Conservation (phyloP, 75 land plant genomes). For the Ceratopteris richardii region DNA sequence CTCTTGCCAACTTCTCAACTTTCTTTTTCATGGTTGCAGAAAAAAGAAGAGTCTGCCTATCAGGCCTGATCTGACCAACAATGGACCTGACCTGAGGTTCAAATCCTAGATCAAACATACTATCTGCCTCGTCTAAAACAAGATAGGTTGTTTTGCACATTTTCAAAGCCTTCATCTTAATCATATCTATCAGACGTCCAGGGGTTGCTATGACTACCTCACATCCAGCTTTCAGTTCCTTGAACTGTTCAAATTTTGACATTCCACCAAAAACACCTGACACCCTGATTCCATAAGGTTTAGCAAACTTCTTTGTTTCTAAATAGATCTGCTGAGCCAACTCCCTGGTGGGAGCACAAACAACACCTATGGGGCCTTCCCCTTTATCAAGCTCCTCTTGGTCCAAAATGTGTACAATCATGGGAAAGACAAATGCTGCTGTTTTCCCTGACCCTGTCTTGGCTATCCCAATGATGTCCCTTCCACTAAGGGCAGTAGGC, state of each 20-base stretch:
- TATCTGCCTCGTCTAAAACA: constrained; percentile 96
- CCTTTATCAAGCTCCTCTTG: constrained; percentile 89
- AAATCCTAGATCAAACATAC: constrained; percentile 99
- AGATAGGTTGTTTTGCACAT: constrained; percentile 81
- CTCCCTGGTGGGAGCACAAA: constrained; percentile 97
- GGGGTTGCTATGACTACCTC: constrained; percentile 95
- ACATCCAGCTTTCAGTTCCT: constrained; percentile 97
- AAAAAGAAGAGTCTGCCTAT: constrained; percentile 91
- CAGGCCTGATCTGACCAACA: constrained; percentile 96
- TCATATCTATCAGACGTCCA: constrained; percentile 89
- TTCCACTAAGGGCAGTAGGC: constrained; percentile 77
- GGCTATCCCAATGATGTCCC: constrained; percentile 97
- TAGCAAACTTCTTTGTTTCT: constrained; percentile 89
- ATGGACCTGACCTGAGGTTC: constrained; percentile 97
- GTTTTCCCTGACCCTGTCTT: constrained; percentile 99
- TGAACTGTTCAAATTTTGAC: constrained; percentile 93
- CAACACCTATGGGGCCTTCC: constrained; percentile 92
- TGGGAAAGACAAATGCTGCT: constrained; percentile 95
- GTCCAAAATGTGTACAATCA: constrained; percentile 99
- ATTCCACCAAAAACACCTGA: constrained; percentile 97
- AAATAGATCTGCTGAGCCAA: constrained; percentile 89
- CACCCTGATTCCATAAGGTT: constrained; percentile 71
- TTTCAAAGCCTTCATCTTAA: constrained; percentile 92
- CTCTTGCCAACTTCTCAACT: constrained; percentile 85
- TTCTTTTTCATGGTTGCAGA: constrained; percentile 98